Conservation (phyloP, 257 asterid genomes). For the Agastache rugosa region DNA sequence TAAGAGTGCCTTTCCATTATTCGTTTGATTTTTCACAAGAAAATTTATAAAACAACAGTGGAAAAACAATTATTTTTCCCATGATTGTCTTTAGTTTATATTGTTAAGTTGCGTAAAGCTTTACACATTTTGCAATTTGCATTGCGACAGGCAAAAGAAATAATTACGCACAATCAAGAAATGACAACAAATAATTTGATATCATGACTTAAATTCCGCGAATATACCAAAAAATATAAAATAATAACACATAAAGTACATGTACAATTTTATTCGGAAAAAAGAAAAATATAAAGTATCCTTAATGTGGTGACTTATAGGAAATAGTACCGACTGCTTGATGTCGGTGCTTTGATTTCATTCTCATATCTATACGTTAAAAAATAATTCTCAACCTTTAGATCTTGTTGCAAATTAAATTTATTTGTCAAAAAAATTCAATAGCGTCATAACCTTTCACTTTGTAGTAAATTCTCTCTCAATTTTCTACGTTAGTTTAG, state of each 20-base stretch:
- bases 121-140: constrained; percentile 13
- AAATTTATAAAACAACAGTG: constrained; percentile 30
- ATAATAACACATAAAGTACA: too few relatives aligned
- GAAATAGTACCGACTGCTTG: too few relatives aligned
- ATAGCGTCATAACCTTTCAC: too few relatives aligned
- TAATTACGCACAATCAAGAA: not conserved
- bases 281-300: too few relatives aligned
- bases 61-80: constrained; percentile 26
- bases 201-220: not conserved
- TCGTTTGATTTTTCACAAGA: constrained; percentile 37
- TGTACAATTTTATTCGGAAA: not conserved
- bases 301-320: too few relatives aligned
- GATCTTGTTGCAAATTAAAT: too few relatives aligned
- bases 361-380: too few relatives aligned
- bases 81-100: constrained; percentile 17
- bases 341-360: too few relatives aligned
- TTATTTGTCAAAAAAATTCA: too few relatives aligned
- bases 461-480: too few relatives aligned
- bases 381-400: too few relatives aligned
- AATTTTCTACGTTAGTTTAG: too few relatives aligned
- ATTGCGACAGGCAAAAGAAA: constrained; percentile 24
- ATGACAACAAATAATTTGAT: constrained; percentile 12
- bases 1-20: constrained; percentile 35
- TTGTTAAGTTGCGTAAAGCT: constrained; percentile 40
- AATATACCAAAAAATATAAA: not conserved